Conservation (phyloP, 768 basidiomycete species). For the Lentinula detonsa region DNA sequence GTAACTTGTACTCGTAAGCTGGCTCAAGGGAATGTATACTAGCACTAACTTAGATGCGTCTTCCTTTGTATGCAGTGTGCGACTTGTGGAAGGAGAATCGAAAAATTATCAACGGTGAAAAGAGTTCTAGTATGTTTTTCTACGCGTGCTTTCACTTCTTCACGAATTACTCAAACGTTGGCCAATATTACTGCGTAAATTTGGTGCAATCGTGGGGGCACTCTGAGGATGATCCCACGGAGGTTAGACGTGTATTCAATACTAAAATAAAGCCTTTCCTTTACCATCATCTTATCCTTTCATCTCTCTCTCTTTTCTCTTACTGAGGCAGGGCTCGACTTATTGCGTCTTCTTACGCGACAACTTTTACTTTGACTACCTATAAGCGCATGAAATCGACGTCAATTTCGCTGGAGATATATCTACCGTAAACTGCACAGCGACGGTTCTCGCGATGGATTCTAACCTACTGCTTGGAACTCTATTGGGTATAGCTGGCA, state of each 20-base stretch:
- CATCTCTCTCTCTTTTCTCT: background rate
- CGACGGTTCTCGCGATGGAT: background rate
- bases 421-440: background rate
- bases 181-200: too few species aligned
- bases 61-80: background rate
- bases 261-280: background rate
- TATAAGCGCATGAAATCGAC: background rate
- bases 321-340: background rate
- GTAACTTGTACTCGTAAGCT: background rate
- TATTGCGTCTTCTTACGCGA: background rate
- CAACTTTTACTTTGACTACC: background rate
- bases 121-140: background rate
- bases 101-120: background rate
- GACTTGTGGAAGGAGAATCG: too few species aligned
- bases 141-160: background rate
- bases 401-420: background rate
- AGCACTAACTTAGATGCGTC: background rate
- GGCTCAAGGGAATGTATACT: background rate
- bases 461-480: slow-evolving; percentile 1
- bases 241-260: background rate
- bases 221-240: too few species aligned
- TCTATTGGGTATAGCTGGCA: background rate
- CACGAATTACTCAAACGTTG: too few species aligned
- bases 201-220: too few species aligned
- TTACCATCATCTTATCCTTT: background rate